Percentiles rank a stretch among this genome's conserved stretches.
Conservation (phyloP, 1,284 basidiomycete species). For the Pascua sp. region DNA sequence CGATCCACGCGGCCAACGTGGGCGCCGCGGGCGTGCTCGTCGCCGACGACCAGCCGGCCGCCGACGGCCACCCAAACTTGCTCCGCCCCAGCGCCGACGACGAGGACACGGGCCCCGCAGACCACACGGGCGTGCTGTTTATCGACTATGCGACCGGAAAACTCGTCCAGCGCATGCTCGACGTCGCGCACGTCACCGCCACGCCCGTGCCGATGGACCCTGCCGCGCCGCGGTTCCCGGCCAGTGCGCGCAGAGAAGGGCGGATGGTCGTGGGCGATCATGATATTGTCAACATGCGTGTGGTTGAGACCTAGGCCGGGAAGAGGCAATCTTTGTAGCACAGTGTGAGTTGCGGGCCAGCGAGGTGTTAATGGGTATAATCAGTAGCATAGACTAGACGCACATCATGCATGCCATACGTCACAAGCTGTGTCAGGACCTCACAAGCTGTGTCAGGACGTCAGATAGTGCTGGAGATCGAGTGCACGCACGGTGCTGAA, state of each 20-base stretch:
- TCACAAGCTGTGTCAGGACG: too few relatives aligned
- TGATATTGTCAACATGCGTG: conserved; percentile 14
- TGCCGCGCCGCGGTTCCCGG: not conserved
- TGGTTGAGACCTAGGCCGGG: conserved; percentile 1
- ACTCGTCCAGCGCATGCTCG: conserved; percentile 21
- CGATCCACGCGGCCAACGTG: conserved; percentile 60
- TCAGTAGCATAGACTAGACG: too few relatives aligned
- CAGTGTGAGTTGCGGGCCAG: too few relatives aligned
- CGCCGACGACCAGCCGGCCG: conserved; percentile 49
- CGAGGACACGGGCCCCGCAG: conserved; percentile 8
- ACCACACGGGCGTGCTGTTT: conserved; percentile 20
- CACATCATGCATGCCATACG: too few relatives aligned
- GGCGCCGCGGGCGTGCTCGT: conserved; percentile 71
- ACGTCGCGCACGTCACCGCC: not conserved
- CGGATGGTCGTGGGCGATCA: conserved; percentile 9
- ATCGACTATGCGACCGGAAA: conserved; percentile 30
- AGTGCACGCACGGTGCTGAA: too few relatives aligned
- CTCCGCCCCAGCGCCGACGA: conserved; percentile 38
- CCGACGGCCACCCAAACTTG: conserved; percentile 12
- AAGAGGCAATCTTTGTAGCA: too few relatives aligned
- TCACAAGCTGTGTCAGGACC: too few relatives aligned
- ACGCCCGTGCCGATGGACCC: not conserved
- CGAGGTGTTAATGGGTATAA: too few relatives aligned
- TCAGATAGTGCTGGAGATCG: too few relatives aligned
- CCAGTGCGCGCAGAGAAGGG: conserved; percentile 1